A percentile compares a stretch with the other conserved stretches of the same genome.
Conservation (phyloP, 208 protist species). For the Balamuthia mandrillaris region DNA sequence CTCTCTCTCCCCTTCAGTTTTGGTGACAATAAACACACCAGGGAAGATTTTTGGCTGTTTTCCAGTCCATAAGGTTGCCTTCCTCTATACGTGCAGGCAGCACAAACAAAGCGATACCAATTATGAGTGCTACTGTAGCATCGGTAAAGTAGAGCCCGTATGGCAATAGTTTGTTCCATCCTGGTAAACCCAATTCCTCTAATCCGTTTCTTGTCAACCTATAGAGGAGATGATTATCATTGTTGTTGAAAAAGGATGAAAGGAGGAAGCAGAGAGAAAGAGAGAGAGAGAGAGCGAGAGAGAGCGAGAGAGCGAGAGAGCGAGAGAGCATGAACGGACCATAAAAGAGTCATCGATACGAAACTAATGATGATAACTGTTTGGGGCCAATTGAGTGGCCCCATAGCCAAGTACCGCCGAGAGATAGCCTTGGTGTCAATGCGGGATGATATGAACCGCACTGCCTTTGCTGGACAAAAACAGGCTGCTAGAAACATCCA, state of each 20-base stretch:
- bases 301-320: not conserved
- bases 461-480: no score
- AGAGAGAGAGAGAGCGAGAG: not conserved
- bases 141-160: not conserved
- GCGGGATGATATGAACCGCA: no score
- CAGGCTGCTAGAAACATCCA: no score
- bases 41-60: not conserved
- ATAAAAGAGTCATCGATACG: not conserved
- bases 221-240: not conserved
- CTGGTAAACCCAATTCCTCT: not conserved
- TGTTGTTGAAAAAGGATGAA: not conserved
- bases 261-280: not conserved
- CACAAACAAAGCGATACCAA: not conserved
- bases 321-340: not conserved
- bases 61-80: constrained; percentile 20
- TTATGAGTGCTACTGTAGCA: not conserved
- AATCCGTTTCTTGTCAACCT: not conserved
- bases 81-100: not conserved
- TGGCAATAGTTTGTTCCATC: not conserved
- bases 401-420: no score
- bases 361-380: not conserved
- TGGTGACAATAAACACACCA: not conserved
- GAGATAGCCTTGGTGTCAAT: no score
- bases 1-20: no score
- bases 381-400: not conserved